These are phyloP conservation scores for Penicillium sp. DNA, from an alignment of 2,329 filamentous ascomycete species.

Conservation along the genomic window DNA sequence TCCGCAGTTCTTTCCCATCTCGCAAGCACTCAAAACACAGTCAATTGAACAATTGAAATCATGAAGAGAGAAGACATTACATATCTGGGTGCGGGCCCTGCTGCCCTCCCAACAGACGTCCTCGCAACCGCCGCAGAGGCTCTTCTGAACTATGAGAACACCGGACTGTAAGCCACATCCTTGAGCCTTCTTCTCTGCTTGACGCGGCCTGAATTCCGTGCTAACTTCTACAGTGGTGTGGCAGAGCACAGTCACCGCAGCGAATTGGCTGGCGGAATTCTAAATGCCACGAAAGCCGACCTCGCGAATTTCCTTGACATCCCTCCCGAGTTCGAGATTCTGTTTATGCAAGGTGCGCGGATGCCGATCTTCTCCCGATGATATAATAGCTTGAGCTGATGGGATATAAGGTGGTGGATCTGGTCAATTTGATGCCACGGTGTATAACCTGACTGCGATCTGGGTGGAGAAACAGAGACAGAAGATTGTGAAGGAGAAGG, in stretches of 20 bases:
- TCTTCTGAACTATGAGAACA: constrained; percentile 79
- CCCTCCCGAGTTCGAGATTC: constrained; percentile 81
- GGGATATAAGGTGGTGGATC: constrained; percentile 71
- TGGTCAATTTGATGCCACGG: constrained; percentile 81
- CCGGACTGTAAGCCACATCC: constrained; percentile 61
- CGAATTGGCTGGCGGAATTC: constrained; percentile 74
- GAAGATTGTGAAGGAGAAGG: constrained; percentile 53
- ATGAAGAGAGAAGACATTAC: constrained; percentile 76
- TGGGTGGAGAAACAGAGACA: constrained; percentile 74
- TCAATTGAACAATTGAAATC: constrained; percentile 12
- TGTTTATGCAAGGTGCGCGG: constrained; percentile 68
- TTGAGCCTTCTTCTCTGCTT: neutral
- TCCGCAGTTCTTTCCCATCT: neutral
- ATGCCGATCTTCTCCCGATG: neutral
- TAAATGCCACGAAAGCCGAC: constrained; percentile 77
- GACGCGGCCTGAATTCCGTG: neutral
- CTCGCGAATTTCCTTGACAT: constrained; percentile 78
- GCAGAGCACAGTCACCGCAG: constrained; percentile 92
- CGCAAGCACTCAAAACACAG: neutral
- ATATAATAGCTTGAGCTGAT: neutral
- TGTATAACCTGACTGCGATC: constrained; percentile 81
- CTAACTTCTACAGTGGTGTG: constrained; percentile 58
- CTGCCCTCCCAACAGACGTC: constrained; percentile 80
- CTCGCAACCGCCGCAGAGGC: constrained; percentile 76
- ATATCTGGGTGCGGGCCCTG: constrained; percentile 91